phyloP scores from a whole-genome alignment of 116 monocot species.

The Posidonia oceanica region DNA sequence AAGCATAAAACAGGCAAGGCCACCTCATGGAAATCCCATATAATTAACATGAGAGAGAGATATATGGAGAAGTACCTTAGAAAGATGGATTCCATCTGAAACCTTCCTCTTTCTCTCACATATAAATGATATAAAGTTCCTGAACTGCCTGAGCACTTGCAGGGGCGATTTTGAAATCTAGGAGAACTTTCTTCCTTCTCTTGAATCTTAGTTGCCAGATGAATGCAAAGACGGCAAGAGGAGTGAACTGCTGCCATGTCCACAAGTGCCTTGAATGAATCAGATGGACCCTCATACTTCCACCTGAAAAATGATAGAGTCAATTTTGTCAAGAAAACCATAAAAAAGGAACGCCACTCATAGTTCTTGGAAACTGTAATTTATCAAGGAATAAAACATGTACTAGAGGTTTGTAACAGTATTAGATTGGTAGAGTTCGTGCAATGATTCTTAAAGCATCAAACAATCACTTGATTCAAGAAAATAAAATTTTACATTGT shows the following conservation, averaged over 20 bases:
- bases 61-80: conserved; percentile 35
- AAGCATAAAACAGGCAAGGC: no score
- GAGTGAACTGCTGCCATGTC: conserved; percentile 98
- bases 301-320: conserved; percentile 28
- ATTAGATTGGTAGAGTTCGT: no score
- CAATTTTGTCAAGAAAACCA: background rate
- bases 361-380: no score
- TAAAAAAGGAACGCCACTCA: background rate
- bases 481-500: no score
- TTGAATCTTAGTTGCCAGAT: conserved; percentile 61
- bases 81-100: conserved; percentile 48
- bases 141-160: conserved; percentile 38
- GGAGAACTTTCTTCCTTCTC: conserved; percentile 51
- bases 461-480: no score
- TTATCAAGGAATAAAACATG: no score
- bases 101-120: conserved; percentile 73
- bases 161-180: conserved; percentile 56
- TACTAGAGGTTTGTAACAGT: no score
- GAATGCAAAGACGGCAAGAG: conserved; percentile 86
- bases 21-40: background rate
- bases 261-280: conserved; percentile 84
- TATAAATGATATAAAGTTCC: conserved; percentile 61
- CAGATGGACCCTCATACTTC: conserved; percentile 92
- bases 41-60: background rate
- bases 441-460: no score